These are phyloP conservation scores for Thinopyrum obtusiflorum DNA, from an alignment of 202 grass and related monocot species.

Conservation along the genomic window DNA sequence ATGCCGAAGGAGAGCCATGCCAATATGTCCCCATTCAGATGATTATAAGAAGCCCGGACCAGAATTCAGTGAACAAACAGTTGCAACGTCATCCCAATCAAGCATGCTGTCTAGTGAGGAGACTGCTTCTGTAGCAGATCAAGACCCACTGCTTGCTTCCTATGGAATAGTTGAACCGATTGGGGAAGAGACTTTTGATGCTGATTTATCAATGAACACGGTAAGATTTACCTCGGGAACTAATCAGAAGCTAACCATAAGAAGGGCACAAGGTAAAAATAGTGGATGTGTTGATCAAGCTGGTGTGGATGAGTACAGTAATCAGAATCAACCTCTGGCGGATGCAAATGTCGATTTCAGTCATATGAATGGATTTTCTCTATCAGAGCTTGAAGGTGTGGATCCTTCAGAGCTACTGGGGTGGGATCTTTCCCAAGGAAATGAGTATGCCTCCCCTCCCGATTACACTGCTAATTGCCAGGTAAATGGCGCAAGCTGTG, in stretches of 20 bases:
- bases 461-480: conserved; percentile 37
- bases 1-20: conserved; percentile 76
- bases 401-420: conserved; percentile 46
- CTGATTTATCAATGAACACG: conserved; percentile 40
- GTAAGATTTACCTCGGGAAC: conserved; percentile 24
- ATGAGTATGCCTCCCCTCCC: conserved; percentile 12
- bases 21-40: conserved; percentile 70
- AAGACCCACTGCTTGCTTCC: conserved; percentile 65
- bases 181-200: conserved; percentile 25
- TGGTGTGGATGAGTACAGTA: conserved; percentile 16
- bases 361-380: conserved; percentile 16
- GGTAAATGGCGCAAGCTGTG: conserved; percentile 36
- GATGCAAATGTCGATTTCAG: conserved; percentile 28
- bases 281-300: conserved; percentile 34
- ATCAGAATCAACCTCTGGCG: conserved; percentile 32
- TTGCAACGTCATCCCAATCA: conserved; percentile 37
- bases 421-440: conserved; percentile 50
- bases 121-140: conserved; percentile 41
- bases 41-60: conserved; percentile 52
- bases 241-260: conserved; percentile 73
- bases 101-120: conserved; percentile 38
- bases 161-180: conserved; percentile 53
- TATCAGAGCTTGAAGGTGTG: conserved; percentile 35
- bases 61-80: conserved; percentile 47
- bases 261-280: conserved; percentile 54